Percentiles rank a stretch among this genome's conserved stretches.
Evolutionary conservation across 2,329 filamentous ascomycete genomes (phyloP).

Genomic region (Elsinoe australis): DNA sequence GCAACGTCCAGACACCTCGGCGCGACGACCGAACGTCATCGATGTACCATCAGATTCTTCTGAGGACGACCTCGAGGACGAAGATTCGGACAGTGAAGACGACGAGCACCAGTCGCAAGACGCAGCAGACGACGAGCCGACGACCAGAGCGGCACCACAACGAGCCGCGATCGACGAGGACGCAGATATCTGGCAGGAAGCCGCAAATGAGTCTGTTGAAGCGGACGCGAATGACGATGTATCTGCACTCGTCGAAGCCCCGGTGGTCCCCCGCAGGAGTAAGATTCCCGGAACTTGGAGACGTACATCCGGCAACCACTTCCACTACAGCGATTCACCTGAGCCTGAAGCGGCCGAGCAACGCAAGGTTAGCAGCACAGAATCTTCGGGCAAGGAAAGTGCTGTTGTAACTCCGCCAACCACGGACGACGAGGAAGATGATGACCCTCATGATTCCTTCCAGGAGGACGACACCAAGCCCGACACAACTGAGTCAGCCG

Average conservation of each 20-base stretch:
- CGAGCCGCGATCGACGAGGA: conserved; percentile 12
- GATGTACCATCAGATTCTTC: conserved; percentile 16
- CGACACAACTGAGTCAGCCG: conserved; percentile 6
- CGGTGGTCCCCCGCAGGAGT: conserved; percentile 31
- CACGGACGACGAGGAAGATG: conserved; percentile 24
- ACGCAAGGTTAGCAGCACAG: conserved; percentile 19
- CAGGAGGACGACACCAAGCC: neutral
- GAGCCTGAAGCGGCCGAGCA: conserved; percentile 21
- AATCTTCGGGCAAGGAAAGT: conserved; percentile 17
- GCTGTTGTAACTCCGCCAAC: conserved; percentile 31
- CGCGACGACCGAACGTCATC: conserved; percentile 17
- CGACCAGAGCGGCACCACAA: neutral
- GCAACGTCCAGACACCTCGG: neutral
- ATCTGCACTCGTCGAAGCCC: conserved; percentile 20
- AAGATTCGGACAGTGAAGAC: conserved; percentile 20
- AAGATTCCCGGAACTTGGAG: conserved; percentile 39
- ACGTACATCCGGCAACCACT: conserved; percentile 33
- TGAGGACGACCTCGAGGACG: conserved; percentile 21
- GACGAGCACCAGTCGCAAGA: conserved; percentile 14
- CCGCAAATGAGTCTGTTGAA: conserved; percentile 35
- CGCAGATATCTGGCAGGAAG: conserved; percentile 43
- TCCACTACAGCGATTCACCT: conserved; percentile 34
- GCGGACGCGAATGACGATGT: conserved; percentile 19
- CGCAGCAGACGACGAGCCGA: neutral
- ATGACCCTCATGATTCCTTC: neutral